Evolutionary conservation across 2,329 filamentous ascomycete genomes (phyloP).

Genomic region (Thelonectria discophora): DNA sequence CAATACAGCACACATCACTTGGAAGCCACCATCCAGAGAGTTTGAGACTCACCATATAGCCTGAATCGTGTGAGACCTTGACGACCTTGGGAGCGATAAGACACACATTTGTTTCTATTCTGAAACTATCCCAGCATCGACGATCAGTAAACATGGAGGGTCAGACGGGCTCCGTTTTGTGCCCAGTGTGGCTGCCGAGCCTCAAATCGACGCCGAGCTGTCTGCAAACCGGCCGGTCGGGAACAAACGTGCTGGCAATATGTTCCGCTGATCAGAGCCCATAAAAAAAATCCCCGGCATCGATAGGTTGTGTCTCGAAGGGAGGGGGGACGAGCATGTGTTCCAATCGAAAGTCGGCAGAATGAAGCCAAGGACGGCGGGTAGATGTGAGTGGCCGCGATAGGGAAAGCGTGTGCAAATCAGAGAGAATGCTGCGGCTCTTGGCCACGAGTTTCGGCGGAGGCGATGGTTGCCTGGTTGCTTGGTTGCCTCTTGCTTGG

Average conservation of each 20-base stretch:
- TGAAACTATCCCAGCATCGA: neutral
- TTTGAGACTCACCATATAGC: too few species aligned
- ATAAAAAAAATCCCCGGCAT: constrained; percentile 4
- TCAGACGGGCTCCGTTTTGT: neutral
- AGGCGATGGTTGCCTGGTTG: too few species aligned
- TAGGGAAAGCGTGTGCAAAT: constrained; percentile 13
- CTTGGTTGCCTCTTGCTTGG: neutral
- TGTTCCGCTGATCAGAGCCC: neutral
- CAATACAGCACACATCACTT: neutral
- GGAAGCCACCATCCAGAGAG: too few species aligned
- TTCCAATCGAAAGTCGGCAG: constrained; percentile 8
- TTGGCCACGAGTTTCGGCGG: neutral
- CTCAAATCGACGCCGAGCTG: neutral
- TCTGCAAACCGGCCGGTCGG: neutral
- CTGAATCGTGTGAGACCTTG: too few species aligned
- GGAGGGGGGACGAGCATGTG: too few species aligned
- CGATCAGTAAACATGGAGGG: neutral
- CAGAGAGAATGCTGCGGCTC: neutral
- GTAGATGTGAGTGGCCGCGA: constrained; percentile 6
- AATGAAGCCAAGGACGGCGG: neutral
- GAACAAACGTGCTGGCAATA: neutral
- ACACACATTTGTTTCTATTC: neutral
- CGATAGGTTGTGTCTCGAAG: neutral
- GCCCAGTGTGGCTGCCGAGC: neutral
- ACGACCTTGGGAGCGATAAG: too few species aligned